Base-by-base conservation (phyloP, 768 basidiomycete genomes). In the Agaricus sinodeliciosus region DNA sequence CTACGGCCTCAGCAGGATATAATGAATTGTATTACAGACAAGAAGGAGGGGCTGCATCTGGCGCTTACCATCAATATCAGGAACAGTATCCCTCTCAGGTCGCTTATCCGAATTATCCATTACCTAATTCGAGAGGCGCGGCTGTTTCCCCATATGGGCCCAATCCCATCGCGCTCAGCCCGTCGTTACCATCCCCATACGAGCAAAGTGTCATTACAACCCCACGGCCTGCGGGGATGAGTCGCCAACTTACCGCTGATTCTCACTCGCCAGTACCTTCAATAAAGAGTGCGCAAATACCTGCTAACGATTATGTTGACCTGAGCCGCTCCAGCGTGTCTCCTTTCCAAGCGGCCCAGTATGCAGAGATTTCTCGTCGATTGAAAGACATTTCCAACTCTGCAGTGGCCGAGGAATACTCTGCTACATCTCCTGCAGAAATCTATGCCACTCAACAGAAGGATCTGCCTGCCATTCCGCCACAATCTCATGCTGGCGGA, bases 291-390 rank as follows among this genome's bases (percentile, higher is more conserved):
- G 55, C 31, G 6, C 60, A 52, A 22, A 34, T 59, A 16, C 60
- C 68, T 16, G 62, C 66, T 3, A 60, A 70, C 9, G 77, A 82
- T 55, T 87, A 89, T 51, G 72, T 81, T 35, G 82, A 89, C 59
- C 71, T 90, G 39, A 71, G 67, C 61, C 75, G 87, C 41, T 81
- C 82, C 15, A 87, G 85, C 59, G 78, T 87, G 2, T 81, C 85
- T 3, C 86, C 87, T 0, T 86, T 76, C 74, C 87, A 90, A 61
- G 87, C 84, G 37, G 76, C 73, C 0, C 88, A 90, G 63, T 89
- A 89, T 60, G 78, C 73, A 16, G 86, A 84, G 59, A 87, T 88
- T 51, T 79, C 83, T 4, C 72, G 76, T 59, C 77, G 70, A 16
- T 64, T 90, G 37, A 75, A 80, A 53, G 61, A 13, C 45, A 28